phyloP scores from a whole-genome alignment of 805 yeast species.

The Jamesozyma gamospora region DNA sequence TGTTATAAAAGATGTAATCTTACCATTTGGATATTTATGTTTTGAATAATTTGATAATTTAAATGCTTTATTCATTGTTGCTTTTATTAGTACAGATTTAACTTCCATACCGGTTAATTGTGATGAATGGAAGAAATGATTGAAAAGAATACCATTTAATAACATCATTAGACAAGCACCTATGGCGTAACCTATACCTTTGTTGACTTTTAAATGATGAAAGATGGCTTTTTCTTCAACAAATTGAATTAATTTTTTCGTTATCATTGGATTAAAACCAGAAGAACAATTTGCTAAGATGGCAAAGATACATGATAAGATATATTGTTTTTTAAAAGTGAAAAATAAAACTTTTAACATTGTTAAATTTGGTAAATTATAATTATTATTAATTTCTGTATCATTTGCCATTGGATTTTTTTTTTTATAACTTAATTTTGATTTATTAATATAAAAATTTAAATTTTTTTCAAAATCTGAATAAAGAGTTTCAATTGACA shows the following conservation, averaged over 20 bases:
- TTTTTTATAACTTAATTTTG: constrained; percentile 25
- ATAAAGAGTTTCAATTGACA: constrained; percentile 36
- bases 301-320: constrained; percentile 36
- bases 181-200: constrained; percentile 68
- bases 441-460: constrained; percentile 25
- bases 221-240: constrained; percentile 45
- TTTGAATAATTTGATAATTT: constrained; percentile 47
- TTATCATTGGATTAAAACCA: constrained; percentile 56
- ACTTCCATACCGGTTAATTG: constrained; percentile 60
- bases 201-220: constrained; percentile 34
- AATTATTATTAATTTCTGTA: constrained; percentile 30
- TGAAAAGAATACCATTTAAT: constrained; percentile 38
- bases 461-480: constrained; percentile 30
- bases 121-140: constrained; percentile 55
- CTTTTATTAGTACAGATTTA: constrained; percentile 61
- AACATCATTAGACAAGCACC: constrained; percentile 54
- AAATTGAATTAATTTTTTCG: constrained; percentile 53
- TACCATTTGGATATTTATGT: constrained; percentile 54
- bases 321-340: constrained; percentile 42
- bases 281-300: constrained; percentile 37
- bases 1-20: constrained; percentile 67
- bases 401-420: constrained; percentile 30
- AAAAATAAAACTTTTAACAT: constrained; percentile 38
- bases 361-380: constrained; percentile 20
- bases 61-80: constrained; percentile 60